These are phyloP conservation scores for Aspergillus neotritici DNA, from an alignment of 2,329 filamentous ascomycete species.

Conservation along the genomic window DNA sequence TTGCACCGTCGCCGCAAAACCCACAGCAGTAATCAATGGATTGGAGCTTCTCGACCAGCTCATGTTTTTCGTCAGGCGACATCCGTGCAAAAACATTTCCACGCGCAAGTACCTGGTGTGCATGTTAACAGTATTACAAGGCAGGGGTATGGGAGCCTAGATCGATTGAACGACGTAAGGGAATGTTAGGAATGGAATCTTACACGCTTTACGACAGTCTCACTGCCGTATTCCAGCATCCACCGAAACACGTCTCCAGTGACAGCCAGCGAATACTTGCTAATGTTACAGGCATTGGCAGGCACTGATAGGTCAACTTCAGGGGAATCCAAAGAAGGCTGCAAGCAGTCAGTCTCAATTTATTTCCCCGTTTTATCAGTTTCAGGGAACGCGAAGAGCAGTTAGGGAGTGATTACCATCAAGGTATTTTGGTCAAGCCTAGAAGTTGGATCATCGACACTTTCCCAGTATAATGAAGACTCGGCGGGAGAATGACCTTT, in stretches of 20 bases:
- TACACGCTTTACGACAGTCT: conserved; percentile 68
- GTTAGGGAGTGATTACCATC: conserved; percentile 43
- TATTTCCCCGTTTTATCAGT: conserved; percentile 40
- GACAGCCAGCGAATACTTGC: conserved; percentile 83
- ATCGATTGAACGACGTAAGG: not conserved
- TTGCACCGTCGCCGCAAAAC: conserved; percentile 95
- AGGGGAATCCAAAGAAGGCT: conserved; percentile 66
- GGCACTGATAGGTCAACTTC: conserved; percentile 77
- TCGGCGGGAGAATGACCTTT: conserved; percentile 65
- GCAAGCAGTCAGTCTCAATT: conserved; percentile 55
- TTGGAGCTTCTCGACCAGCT: conserved; percentile 93
- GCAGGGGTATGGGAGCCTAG: not conserved
- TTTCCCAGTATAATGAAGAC: conserved; percentile 79
- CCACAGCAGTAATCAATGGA: conserved; percentile 92
- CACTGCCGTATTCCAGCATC: conserved; percentile 84
- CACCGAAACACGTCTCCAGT: conserved; percentile 94
- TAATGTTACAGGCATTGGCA: conserved; percentile 72
- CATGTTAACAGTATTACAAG: not conserved
- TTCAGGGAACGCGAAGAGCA: too few relatives aligned
- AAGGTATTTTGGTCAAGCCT: conserved; percentile 74
- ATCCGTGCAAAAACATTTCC: conserved; percentile 96
- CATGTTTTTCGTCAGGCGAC: conserved; percentile 98
- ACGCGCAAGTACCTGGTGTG: conserved; percentile 69
- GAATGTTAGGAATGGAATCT: conserved; percentile 15
- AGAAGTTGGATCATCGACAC: conserved; percentile 78